Evolutionary conservation across 2,329 filamentous ascomycete species (phyloP).

Genomic region (Dendryphion nanum): DNA sequence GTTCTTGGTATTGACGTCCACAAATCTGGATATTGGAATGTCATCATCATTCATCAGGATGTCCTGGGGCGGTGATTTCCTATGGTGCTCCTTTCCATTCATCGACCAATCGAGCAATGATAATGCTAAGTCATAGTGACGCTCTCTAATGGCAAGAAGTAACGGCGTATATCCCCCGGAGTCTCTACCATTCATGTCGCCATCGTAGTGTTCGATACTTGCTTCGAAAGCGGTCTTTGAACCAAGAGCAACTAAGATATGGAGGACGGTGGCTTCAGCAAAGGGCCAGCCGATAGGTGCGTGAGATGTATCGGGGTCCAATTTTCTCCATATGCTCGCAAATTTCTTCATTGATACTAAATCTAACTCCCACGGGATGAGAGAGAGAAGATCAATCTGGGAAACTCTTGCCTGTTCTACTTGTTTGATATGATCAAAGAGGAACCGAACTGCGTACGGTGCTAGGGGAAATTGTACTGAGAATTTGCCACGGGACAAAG

Average conservation of each 20-base stretch:
- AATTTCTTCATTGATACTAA: conserved; percentile 7
- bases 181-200: conserved; percentile 6
- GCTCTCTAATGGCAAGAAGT: conserved; percentile 9
- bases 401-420: conserved; percentile 8
- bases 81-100: background rate
- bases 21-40: background rate
- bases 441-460: conserved; percentile 9
- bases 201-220: conserved; percentile 1
- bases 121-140: conserved; percentile 9
- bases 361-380: conserved; percentile 6
- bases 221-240: conserved; percentile 8
- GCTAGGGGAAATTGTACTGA: conserved; percentile 11
- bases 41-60: background rate
- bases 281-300: conserved; percentile 11
- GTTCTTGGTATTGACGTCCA: conserved; percentile 7
- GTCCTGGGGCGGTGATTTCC: background rate
- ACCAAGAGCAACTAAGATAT: conserved; percentile 9
- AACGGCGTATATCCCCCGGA: conserved; percentile 9
- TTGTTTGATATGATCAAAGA: conserved; percentile 10
- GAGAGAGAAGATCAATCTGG: conserved; percentile 8
- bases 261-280: conserved; percentile 6
- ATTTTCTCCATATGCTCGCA: conserved; percentile 4
- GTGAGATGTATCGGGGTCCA: conserved; percentile 8
- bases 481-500: conserved; percentile 5
- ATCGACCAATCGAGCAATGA: conserved; percentile 4